Evolutionary conservation across 2,329 filamentous ascomycete species (phyloP), one percentile per base, ranked within the genome.

Genomic region (Penicillium sp.): DNA sequence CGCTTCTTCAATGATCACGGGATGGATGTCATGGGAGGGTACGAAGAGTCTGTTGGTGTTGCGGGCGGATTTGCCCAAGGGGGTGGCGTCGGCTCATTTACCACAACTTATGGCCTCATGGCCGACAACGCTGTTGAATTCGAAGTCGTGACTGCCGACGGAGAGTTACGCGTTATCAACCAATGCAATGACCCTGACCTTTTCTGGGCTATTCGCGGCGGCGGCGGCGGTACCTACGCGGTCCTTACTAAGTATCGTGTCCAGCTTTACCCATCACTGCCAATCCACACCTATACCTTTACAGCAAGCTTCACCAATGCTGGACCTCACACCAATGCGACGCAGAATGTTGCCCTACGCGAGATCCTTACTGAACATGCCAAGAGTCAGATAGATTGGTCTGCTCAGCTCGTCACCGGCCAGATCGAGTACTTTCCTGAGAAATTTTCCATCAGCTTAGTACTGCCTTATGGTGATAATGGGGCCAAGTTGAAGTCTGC

Each of bases 31-130:
- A 51, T 55, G 2, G 54, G 58, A 16, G 61, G 63, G 1, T 50
- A 60, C 44, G 57, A 54, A 14, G 29, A 43, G 26, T 57, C 79
- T 1, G 82, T 86, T 11, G 83, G 83, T 26, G 72, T 83, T 33
- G 73, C 76, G 6, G 82, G 81, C 19, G 76, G 76, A 10, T 79
- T 74, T 58, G 71, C 73, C 4, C 73, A 74, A 47, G 83, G 81
- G 11, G 84, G 82, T 39, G 84, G 84, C 0, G 81, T 86, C 65
- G 81, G 78, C 8, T 81, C 82, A 2, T 65, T 87, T 50, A 80
- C 78, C 6, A 75, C 75, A 49, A 66, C 80, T 13, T 59, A 61
- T 19, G 62, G 63, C 23, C 77, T 85, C 66, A 81, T 74, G 58
- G 75, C 79, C 5, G 82, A 84, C 64, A 78, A 83, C 61, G 74